Evolutionary conservation across 441 rosid species (phyloP), one percentile per base, ranked within the genome.

Genomic region (Adansonia gregorii): DNA sequence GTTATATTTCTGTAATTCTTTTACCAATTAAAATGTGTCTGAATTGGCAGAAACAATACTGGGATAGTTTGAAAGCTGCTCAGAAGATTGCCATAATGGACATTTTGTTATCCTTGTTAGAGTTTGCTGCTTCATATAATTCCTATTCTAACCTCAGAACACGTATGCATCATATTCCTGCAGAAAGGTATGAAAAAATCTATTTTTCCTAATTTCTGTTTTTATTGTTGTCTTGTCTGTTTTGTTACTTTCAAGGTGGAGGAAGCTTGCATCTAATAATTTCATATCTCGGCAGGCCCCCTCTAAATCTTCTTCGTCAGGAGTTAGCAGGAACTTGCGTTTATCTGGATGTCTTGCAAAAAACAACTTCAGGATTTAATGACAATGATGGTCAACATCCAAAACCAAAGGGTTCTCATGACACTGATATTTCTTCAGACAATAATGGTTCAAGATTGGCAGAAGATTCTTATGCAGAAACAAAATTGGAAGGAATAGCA

Each of bases 21-120:
- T 60, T 46, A 41, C 45, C 39, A 8, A 58, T 43, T 59, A 20
- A 60, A 56, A 72, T 58, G 41, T 74, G 41, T 60, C 55, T 60
- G 52, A 60, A 43, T 60, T 74, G 67, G 56, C 92, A 96, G 98
- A 88, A 87, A 84, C 93, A 93, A 77, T 92, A 96, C 80, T 96
- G 99, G 99, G 85, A 83, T 85, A 94, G 88, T 82, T 80, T 96
- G 93, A 91, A 80, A 87, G 83, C 88, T 56, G 60, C 82, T 11
- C 99, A 96, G 81, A 94, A 94, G 88, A 85, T 92, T 80, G 93
- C 89, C 6, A 80, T 93, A 78, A 94, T 97, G 98, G 99, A 97
- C 73, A 86, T 92, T 83, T 84, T 96, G 72, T 83, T 93, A 71
- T 91, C 99, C 60, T 91, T 89, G 79, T 79, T 96, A 80, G 98